Base-by-base conservation (phyloP, 2,329 filamentous ascomycete species). In the Fusarium nisikadoi region DNA sequence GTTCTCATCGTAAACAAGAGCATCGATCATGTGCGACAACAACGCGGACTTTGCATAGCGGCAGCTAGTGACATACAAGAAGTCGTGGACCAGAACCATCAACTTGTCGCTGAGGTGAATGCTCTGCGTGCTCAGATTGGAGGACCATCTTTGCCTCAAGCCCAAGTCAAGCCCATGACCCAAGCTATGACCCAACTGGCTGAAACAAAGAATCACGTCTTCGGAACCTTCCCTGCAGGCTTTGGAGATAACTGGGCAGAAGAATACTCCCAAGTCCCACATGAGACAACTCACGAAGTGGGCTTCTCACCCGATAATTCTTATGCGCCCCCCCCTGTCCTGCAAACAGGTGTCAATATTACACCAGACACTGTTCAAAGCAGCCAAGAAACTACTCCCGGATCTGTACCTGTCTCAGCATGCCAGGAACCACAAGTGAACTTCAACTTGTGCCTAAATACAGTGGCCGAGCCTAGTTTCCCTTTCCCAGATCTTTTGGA, bases 1-100 rank as follows among this genome's bases (percentile, higher is more conserved):
- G 63, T 68, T 17, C 63, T 68, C 19, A 68, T 68, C 6, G 65
- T 68, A 4, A 68, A 68, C 9, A 67, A 62, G 31, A 68, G 46
- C 17, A 41, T 68, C 5, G 63, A 68, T 11, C 55, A 68, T 23
- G 63, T 68, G 13, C n/a, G 46, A 10, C 47, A 68, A 2, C 65
- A 68, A 11, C 65, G 55, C 8, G 46, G 38, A 2, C 8, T 68
- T 1, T 68, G 31, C 7, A 27, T 68, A 3, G 31, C 36, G 5
- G 63, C 20, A 6, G 54, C 65, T 8, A 6, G 19, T 5, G 65
- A 68, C 2, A 68, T 68, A 31, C 41, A 68, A 23, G 41, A 68
- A 4, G 4, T 68, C 1, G 3, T 68, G 11, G 23, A 19, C 4
- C 63, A 62, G 5, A 68, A 68, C 8, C 27, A 25, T 35, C 23